These are phyloP conservation scores for Candida hispaniensis DNA, from an alignment of 805 yeast genomes.

Conservation along the genomic window DNA sequence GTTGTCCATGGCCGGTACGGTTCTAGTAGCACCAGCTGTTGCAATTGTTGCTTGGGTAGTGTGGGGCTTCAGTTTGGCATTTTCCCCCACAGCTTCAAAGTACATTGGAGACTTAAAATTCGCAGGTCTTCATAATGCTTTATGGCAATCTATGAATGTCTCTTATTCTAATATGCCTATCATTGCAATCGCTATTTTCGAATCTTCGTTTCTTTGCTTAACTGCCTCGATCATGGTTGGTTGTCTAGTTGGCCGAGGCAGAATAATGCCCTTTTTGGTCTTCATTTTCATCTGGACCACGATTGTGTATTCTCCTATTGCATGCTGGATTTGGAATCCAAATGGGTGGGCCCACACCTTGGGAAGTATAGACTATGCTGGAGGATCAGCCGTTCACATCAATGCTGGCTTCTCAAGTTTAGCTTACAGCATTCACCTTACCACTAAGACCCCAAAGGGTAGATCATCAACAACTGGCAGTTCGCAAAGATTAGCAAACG, in stretches of 20 bases:
- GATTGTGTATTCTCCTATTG: constrained; percentile 61
- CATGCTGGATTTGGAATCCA: constrained; percentile 65
- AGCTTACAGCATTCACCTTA: constrained; percentile 52
- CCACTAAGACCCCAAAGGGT: constrained; percentile 32
- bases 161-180: constrained; percentile 26
- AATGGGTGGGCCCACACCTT: constrained; percentile 52
- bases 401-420: constrained; percentile 61
- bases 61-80: constrained; percentile 57
- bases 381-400: constrained; percentile 69
- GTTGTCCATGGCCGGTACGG: constrained; percentile 51
- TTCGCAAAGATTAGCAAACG: constrained; percentile 20
- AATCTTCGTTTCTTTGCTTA: constrained; percentile 57
- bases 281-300: constrained; percentile 60
- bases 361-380: constrained; percentile 64
- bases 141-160: constrained; percentile 36
- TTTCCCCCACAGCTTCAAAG: constrained; percentile 31
- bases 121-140: constrained; percentile 42
- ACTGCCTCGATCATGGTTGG: constrained; percentile 61
- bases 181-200: constrained; percentile 46
- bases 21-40: constrained; percentile 49
- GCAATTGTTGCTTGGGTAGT: constrained; percentile 59
- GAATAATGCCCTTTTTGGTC: constrained; percentile 59
- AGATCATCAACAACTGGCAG: constrained; percentile 53
- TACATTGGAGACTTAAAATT: constrained; percentile 47
- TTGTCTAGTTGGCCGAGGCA: constrained; percentile 62